These are phyloP conservation scores for Moringa oleifera DNA, from an alignment of 345 rosid species.

Conservation along the genomic window DNA sequence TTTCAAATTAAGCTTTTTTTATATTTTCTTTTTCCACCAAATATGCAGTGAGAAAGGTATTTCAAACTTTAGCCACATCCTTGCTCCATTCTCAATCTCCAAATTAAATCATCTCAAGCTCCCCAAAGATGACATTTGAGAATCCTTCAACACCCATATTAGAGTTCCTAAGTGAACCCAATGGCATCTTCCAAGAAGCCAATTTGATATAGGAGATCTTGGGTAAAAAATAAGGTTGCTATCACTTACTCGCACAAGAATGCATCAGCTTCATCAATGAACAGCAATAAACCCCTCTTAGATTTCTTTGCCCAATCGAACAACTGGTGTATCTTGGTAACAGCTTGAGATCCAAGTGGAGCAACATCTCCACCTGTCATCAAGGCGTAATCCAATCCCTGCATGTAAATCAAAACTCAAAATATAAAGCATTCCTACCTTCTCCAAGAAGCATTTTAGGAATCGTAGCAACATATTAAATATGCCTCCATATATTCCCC, in stretches of 20 bases:
- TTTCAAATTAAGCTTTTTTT: no score
- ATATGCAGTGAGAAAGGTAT: no score
- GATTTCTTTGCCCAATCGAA: conserved; percentile 98
- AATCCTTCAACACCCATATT: no score
- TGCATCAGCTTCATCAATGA: conserved; percentile 99
- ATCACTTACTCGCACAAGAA: conserved; percentile 93
- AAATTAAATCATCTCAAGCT: no score
- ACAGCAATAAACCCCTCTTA: conserved; percentile 72
- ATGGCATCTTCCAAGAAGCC: no score
- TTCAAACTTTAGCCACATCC: no score
- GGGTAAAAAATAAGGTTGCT: background rate
- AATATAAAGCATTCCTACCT: no score
- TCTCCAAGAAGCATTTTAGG: no score
- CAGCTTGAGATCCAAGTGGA: conserved; percentile 97
- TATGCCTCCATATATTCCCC: background rate
- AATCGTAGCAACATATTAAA: background rate
- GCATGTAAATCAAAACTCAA: conserved; percentile 21
- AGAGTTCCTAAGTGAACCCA: no score
- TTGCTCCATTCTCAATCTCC: no score
- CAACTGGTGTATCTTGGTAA: conserved; percentile 92
- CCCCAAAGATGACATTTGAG: no score
- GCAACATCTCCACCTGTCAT: conserved; percentile 99
- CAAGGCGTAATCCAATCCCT: conserved; percentile 98
- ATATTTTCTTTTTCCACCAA: no score
- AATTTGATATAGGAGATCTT: background rate